Conservation (phyloP, 345 rosid species). For the Dovyalis caffra region DNA sequence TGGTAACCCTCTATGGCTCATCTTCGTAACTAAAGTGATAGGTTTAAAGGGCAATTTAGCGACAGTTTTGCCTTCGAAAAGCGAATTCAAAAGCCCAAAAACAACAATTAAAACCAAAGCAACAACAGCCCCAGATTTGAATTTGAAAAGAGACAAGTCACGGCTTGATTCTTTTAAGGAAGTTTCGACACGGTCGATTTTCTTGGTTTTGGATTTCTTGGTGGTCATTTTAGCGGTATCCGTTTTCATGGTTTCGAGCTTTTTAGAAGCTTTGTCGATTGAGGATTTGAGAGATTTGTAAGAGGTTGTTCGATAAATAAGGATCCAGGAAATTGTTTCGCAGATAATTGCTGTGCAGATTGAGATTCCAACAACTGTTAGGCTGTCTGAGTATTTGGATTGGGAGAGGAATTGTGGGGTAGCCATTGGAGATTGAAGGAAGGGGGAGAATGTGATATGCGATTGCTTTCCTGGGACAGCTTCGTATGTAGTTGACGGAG, state of each 20-base stretch:
- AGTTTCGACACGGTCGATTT: constrained; percentile 93
- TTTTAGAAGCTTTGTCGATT: constrained; percentile 92
- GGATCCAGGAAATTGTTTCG: constrained; percentile 93
- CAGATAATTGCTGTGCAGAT: constrained; percentile 90
- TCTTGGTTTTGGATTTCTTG: constrained; percentile 88
- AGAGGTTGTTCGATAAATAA: constrained; percentile 92
- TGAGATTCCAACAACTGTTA: constrained; percentile 87
- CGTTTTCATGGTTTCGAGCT: constrained; percentile 89
- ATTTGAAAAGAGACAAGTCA: constrained; percentile 94
- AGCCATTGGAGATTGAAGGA: too few relatives aligned
- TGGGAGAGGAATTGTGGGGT: constrained; percentile 26
- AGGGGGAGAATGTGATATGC: too few relatives aligned
- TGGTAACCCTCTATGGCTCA: constrained; percentile 86
- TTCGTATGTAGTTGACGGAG: too few relatives aligned
- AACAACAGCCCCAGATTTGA: constrained; percentile 98
- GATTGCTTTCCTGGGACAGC: too few relatives aligned
- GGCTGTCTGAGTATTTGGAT: constrained; percentile 71
- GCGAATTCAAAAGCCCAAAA: constrained; percentile 82
- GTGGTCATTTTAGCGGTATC: constrained; percentile 49
- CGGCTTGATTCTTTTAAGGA: constrained; percentile 91
- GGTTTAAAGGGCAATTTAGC: constrained; percentile 91
- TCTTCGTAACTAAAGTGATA: constrained; percentile 73
- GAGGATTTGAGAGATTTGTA: constrained; percentile 92
- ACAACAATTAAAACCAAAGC: constrained; percentile 89
- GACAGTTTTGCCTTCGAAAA: constrained; percentile 91